phyloP scores from a whole-genome alignment of 2,329 filamentous ascomycete genomes.

The Trichoderma lentiforme region DNA sequence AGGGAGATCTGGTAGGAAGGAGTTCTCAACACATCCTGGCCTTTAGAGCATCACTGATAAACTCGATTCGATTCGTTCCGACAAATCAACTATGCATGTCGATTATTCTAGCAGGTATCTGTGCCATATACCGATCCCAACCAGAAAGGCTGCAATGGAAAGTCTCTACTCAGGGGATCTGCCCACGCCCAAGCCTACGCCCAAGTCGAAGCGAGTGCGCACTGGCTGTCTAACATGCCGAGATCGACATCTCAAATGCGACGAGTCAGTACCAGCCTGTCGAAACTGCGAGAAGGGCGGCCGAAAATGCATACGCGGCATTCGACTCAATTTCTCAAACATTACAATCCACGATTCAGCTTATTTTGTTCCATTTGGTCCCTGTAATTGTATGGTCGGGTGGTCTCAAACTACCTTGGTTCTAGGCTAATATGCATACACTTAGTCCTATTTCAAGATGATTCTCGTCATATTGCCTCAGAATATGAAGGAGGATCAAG shows the following conservation, averaged over 20 bases:
- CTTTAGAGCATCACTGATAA: neutral
- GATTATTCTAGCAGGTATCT: neutral
- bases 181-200: neutral
- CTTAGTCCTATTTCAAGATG: conserved; percentile 75
- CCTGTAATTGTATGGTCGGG: conserved; percentile 26
- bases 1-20: neutral
- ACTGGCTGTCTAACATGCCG: conserved; percentile 90
- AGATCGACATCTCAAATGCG: conserved; percentile 87
- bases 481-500: conserved; percentile 79
- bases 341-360: conserved; percentile 69
- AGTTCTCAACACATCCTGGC: neutral
- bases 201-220: conserved; percentile 69
- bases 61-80: neutral
- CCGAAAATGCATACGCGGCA: conserved; percentile 77
- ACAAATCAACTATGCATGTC: neutral
- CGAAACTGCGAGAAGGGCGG: conserved; percentile 88
- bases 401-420: too few relatives aligned
- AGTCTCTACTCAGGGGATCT: neutral
- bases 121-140: neutral
- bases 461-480: conserved; percentile 84
- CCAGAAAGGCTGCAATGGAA: neutral
- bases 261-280: conserved; percentile 63
- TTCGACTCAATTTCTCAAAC: conserved; percentile 90
- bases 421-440: neutral
- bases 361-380: conserved; percentile 34